Conservation (phyloP, 1,139 yeast genomes). For the Scheffersomyces insectosa region DNA sequence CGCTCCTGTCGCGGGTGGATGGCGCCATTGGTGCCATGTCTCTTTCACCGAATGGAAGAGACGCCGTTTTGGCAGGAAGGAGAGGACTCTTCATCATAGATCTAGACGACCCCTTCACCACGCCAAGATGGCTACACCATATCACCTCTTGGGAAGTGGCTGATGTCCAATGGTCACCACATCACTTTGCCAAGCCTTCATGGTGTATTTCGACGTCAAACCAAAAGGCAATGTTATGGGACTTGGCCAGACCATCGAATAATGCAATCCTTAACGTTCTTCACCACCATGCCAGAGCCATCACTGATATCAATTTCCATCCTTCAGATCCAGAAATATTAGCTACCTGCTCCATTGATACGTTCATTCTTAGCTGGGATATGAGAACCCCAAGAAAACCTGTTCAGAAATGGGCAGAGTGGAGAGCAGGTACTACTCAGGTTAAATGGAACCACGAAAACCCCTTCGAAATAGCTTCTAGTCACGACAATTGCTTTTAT, state of each 20-base stretch:
- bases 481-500: slow-evolving; percentile 78
- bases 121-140: slow-evolving; percentile 92
- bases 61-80: slow-evolving; percentile 89
- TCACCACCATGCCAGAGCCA: slow-evolving; percentile 90
- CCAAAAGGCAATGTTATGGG: slow-evolving; percentile 95
- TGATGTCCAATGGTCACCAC: slow-evolving; percentile 97
- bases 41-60: slow-evolving; percentile 88
- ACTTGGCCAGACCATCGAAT: slow-evolving; percentile 70
- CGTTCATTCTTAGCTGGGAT: slow-evolving; percentile 89
- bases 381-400: slow-evolving; percentile 76
- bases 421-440: slow-evolving; percentile 93
- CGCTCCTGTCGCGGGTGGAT: slow-evolving; percentile 83
- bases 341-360: slow-evolving; percentile 92
- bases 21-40: slow-evolving; percentile 95
- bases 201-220: slow-evolving; percentile 95
- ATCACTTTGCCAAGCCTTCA: slow-evolving; percentile 71
- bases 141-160: slow-evolving; percentile 98
- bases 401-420: slow-evolving; percentile 78
- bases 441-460: slow-evolving; percentile 89
- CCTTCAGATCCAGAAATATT: slow-evolving; percentile 84
- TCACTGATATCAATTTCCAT: slow-evolving; percentile 92
- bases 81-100: slow-evolving; percentile 88
- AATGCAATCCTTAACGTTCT: slow-evolving; percentile 83
- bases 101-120: slow-evolving; percentile 90
- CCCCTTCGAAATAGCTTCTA: slow-evolving; percentile 75